Base-by-base conservation (phyloP, 495 filamentous ascomycete genomes). In the Penicillium daleae region DNA sequence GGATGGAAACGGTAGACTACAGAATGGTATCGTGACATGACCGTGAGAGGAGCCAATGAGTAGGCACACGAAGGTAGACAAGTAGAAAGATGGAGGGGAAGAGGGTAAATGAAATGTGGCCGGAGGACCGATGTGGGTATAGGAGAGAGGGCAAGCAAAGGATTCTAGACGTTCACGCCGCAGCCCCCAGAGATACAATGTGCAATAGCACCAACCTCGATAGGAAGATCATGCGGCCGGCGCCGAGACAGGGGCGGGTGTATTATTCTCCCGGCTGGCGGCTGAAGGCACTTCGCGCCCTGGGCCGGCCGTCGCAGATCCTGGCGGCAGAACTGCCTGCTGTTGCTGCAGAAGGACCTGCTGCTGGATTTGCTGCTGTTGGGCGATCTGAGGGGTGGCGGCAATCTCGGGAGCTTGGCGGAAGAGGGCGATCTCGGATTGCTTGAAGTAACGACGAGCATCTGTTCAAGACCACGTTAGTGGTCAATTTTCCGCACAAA, bases 381-480 rank as follows among this genome's bases (percentile, higher is more conserved):
- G 75, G 22, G 79, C 79, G 52, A 82, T 75, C 59, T 80, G 76
- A 10, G 79, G 75, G 4, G 75, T 82, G 31, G 72, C 63, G 58
- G 79, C 77, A 63, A 80, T 80, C 61, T 85, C 93, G 32, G 95
- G 95, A 24, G 93, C 88, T 83, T 97, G 95, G 57, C 96, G 90
- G 81, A 90, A 97, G 50, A 99, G 90, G 59, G 97, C 92, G 72
- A 99, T 99, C 78, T 99, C 95, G 56, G 92, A 97, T 77, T 99
- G 95, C 74, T 99, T 99, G 82, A 99, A 99, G 79, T 99, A 99
- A 62, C 95, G 87, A 65, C 95, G 84, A 44, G 96, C 96, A 74
- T 99, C 95, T 96, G 69, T 50, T 22, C 10, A 9, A 39, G 42
- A 29, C 3, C 55, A 32, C 42, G 55, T 46, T 49, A 49, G 62